Percentiles rank a stretch among this genome's conserved stretches.
phyloP scores from a whole-genome alignment of 192 early-diverging fungal genomes.

The Backusella morwellensis region DNA sequence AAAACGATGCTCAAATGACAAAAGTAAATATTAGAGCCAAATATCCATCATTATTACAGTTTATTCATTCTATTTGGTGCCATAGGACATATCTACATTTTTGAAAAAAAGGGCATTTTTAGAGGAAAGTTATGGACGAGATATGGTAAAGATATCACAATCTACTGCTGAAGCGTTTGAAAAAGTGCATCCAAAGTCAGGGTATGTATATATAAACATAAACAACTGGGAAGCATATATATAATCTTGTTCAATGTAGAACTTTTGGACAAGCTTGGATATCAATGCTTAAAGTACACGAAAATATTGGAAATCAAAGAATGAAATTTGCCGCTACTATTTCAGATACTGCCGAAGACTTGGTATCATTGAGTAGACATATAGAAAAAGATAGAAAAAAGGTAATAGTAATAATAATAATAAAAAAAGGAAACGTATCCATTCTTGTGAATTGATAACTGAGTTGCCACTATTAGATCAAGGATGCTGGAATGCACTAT shows the following conservation, averaged over 20 bases:
- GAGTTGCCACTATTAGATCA: slow-evolving; percentile 25
- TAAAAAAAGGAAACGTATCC: background rate
- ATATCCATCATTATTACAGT: too few relatives aligned
- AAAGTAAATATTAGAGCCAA: slow-evolving; percentile 48
- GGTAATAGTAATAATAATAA: slow-evolving; percentile 42
- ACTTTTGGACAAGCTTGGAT: slow-evolving; percentile 77
- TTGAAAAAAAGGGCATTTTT: slow-evolving; percentile 86
- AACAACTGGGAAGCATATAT: background rate
- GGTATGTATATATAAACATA: slow-evolving; percentile 29
- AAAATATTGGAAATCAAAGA: slow-evolving; percentile 75
- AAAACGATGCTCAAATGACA: slow-evolving; percentile 58
- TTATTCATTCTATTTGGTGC: background rate
- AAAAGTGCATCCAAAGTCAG: slow-evolving; percentile 55
- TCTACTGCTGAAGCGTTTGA: slow-evolving; percentile 58
- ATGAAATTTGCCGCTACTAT: slow-evolving; percentile 73
- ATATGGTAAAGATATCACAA: slow-evolving; percentile 78
- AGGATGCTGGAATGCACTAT: slow-evolving; percentile 77
- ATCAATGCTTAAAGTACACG: slow-evolving; percentile 79
- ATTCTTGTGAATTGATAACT: background rate
- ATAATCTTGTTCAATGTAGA: background rate
- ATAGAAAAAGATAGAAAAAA: slow-evolving; percentile 79
- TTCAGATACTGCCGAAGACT: slow-evolving; percentile 77
- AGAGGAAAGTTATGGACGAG: slow-evolving; percentile 88
- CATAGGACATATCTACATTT: slow-evolving; percentile 73
- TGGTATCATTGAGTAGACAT: slow-evolving; percentile 70